phyloP scores from a whole-genome alignment of 2,329 filamentous ascomycete genomes.

The Lachnellula willkommii region DNA sequence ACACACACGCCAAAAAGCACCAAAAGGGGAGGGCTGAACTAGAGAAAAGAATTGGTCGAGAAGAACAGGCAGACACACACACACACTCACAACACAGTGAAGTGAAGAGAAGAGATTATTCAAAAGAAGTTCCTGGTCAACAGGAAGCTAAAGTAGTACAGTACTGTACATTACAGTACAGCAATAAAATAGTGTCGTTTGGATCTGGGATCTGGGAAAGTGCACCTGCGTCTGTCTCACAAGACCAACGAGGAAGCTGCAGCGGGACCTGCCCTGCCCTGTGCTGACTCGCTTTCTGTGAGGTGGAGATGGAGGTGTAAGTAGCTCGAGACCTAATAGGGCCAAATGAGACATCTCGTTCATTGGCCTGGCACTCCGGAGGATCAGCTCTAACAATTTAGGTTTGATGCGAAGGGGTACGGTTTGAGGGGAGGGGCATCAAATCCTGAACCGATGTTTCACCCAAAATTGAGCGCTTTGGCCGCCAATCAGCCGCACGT shows the following conservation, averaged over 20 bases:
- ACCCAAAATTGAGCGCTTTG: not conserved
- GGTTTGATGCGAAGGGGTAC: constrained; percentile 5
- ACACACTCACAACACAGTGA: not conserved
- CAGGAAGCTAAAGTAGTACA: not conserved
- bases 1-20: constrained; percentile 7
- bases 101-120: not conserved
- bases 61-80: constrained; percentile 8
- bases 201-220: not conserved
- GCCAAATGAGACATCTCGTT: not conserved
- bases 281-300: not conserved
- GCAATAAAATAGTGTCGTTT: not conserved
- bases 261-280: not conserved
- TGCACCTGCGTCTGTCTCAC: not conserved
- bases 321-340: not conserved
- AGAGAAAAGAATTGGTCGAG: constrained; percentile 8
- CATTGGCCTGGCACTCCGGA: not conserved
- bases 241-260: not conserved
- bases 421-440: constrained; percentile 8
- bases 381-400: constrained; percentile 7
- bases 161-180: not conserved
- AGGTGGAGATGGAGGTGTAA: not conserved
- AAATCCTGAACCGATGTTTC: not conserved
- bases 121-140: constrained; percentile 4
- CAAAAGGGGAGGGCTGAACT: constrained; percentile 7
- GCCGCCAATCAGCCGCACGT: not conserved